Evolutionary conservation across 345 rosid genomes (phyloP).

Genomic region (Rhodamnia rubescens): DNA sequence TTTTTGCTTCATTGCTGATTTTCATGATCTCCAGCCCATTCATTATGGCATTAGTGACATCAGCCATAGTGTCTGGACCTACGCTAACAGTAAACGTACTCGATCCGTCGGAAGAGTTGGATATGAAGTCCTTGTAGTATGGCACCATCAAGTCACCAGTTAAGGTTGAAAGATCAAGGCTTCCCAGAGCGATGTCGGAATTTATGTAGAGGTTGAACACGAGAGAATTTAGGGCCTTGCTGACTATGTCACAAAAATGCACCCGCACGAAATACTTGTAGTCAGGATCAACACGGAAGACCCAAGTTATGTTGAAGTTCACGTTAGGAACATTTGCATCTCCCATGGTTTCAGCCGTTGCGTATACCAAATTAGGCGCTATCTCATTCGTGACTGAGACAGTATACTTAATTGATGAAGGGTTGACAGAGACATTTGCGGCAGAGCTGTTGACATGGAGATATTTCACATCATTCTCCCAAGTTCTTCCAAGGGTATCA

Average conservation of each 20-base stretch:
- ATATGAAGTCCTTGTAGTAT: constrained; percentile 65
- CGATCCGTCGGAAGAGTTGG: constrained; percentile 50
- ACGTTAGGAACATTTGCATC: constrained; percentile 55
- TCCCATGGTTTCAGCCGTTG: constrained; percentile 83
- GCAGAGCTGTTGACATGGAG: constrained; percentile 89
- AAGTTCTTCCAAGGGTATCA: constrained; percentile 82
- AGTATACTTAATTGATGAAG: constrained; percentile 52
- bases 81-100: constrained; percentile 61
- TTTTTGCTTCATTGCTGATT: constrained; percentile 65
- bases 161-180: constrained; percentile 64
- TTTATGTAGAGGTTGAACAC: constrained; percentile 80
- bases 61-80: constrained; percentile 69
- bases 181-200: constrained; percentile 50
- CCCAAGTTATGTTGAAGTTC: constrained; percentile 93
- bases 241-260: constrained; percentile 83
- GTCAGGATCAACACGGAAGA: constrained; percentile 47
- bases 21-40: constrained; percentile 90
- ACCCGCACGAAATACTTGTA: constrained; percentile 79
- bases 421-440: constrained; percentile 47
- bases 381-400: constrained; percentile 37
- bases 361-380: constrained; percentile 90
- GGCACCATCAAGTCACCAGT: constrained; percentile 46
- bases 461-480: constrained; percentile 79
- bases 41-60: constrained; percentile 50
- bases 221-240: constrained; percentile 58